Evolutionary conservation across 768 basidiomycete species (phyloP), one percentile per base, ranked within the genome.

Genomic region (Tulasnella sp.): DNA sequence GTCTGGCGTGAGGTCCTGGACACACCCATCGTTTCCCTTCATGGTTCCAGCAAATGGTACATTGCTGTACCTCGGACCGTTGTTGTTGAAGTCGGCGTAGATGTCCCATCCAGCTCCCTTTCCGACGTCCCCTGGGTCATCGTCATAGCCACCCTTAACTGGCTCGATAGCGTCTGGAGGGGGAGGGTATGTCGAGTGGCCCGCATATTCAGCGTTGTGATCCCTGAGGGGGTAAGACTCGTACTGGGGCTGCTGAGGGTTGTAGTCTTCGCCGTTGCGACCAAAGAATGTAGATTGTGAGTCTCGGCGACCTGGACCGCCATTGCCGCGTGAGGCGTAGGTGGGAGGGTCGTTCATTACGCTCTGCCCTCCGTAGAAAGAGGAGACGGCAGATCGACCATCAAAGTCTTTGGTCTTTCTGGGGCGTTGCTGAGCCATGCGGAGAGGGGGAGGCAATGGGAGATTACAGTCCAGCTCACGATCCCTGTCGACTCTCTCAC

Each of bases 1-100:
- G n/a, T n/a, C n/a, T n/a, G n/a, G n/a, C n/a, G n/a, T n/a, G n/a
- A n/a, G n/a, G 15, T 38, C 15, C 15, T 7, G 12, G 43, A 60
- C 61, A 4, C 42, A 62, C 62, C 62, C 62, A 31, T 44, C 53
- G 41, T 59, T 34, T 74, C 80, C 62, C 17, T 74, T 71, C 4
- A 60, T 12, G 21, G 69, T 73, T 29, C 71, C 69, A 19, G 74
- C 78, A 67, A 84, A 83, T 4, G 83, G 34, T 38, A 38, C 76
- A 21, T 75, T 72, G 65, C 84, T 86, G 65, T 91, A 91, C 57
- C 78, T 74, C 21, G 87, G 89, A 1, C 89, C 89, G 4, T 80
- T 70, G 65, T 92, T 92, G 73, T 92, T 92, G 71, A 92, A 92
- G 71, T 92, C 89, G 21, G 89, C 86, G 68, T 82, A 91, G 46